Conservation (phyloP, 129 eudicot genomes). For the Mikania micrantha region DNA sequence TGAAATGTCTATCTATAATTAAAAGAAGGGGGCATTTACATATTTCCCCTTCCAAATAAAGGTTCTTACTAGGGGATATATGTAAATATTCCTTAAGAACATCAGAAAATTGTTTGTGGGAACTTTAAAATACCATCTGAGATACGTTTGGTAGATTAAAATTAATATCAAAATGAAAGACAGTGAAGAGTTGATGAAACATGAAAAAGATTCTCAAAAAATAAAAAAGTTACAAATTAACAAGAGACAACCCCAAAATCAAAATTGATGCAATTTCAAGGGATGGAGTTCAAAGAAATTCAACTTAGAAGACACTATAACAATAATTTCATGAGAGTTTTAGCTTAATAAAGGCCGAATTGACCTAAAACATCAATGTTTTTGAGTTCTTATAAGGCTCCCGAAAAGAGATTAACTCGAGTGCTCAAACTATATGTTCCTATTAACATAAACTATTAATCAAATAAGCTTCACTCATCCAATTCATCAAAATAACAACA, state of each 20-base stretch:
- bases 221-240: too few relatives aligned
- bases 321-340: not conserved
- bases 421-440: not conserved
- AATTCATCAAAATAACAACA: not conserved
- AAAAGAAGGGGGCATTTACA: too few relatives aligned
- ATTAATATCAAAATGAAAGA: not conserved
- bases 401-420: not conserved
- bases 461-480: not conserved
- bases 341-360: not conserved
- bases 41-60: too few relatives aligned
- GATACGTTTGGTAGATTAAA: not conserved
- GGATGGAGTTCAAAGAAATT: not conserved
- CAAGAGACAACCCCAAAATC: not conserved
- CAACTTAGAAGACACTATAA: not conserved
- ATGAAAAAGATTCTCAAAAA: not conserved
- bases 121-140: not conserved
- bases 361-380: constrained; percentile 1
- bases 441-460: not conserved
- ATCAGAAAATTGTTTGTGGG: not conserved
- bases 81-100: not conserved
- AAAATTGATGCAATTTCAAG: not conserved
- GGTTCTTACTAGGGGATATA: too few relatives aligned
- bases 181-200: not conserved
- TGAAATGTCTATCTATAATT: not conserved
- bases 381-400: not conserved